These are phyloP conservation scores for Beauveria varroae DNA, from an alignment of 2,329 filamentous ascomycete species.

Conservation along the genomic window DNA sequence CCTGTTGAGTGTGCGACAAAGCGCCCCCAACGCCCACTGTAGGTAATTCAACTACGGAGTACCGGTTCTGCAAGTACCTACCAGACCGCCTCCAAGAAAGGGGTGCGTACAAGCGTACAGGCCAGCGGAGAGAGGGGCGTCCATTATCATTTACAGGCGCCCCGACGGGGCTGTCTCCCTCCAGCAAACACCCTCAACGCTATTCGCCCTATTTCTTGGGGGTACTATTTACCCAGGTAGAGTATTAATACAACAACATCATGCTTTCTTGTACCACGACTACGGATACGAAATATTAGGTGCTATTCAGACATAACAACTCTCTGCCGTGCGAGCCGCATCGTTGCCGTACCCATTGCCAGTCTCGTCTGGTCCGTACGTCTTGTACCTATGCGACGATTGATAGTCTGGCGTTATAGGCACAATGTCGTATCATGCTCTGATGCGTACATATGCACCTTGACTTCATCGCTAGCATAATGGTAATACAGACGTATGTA, in stretches of 20 bases:
- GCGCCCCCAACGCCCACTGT: background rate
- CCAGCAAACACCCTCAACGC: background rate
- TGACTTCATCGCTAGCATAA: no score
- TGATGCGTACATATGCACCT: background rate
- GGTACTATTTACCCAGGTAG: background rate
- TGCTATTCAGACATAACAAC: background rate
- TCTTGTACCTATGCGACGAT: background rate
- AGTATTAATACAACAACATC: background rate
- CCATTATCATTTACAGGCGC: background rate
- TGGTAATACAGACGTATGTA: no score
- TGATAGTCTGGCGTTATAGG: background rate
- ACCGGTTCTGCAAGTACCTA: background rate
- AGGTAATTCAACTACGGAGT: background rate
- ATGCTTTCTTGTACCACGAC: background rate
- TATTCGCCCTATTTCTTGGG: background rate
- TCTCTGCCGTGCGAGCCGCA: slow-evolving; percentile 1
- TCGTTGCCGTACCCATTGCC: background rate
- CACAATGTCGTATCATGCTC: background rate
- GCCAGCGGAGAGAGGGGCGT: background rate
- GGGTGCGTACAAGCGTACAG: background rate
- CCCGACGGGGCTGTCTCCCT: background rate
- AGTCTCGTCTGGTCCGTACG: background rate
- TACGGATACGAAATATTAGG: background rate
- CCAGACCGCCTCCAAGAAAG: slow-evolving; percentile 4
- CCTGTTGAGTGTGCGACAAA: background rate